Base-by-base conservation (phyloP, 495 filamentous ascomycete genomes). In the Neurospora sp. region DNA sequence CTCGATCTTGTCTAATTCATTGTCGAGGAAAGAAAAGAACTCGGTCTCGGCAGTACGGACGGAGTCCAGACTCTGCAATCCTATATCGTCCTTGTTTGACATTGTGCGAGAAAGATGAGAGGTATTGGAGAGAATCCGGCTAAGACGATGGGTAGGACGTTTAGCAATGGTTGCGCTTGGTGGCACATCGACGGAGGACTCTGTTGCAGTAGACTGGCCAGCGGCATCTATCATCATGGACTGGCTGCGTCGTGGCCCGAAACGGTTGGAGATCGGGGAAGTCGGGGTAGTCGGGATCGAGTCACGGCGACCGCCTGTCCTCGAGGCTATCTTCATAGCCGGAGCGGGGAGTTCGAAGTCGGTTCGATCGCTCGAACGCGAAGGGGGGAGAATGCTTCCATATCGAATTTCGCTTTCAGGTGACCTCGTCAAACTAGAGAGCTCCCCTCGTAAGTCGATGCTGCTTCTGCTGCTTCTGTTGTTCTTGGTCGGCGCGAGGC, bases 1-100 rank as follows among this genome's bases (percentile, higher is more conserved):
- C 76, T 97, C 93, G 46, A 97, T 91, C 81, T 97, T 97, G 44
- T 88, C 81, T n/a, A 97, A 81, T 79, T 97, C 91, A 27, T 79
- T 81, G 76, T 97, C 92, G 59, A 97, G 81, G 76, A 93, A 97
- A 1, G 78, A 80, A 75, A 93, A 93, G 77, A 97, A 97, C 69
- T 96, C 92, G 59, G 87, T 87, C 77, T 94, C 88, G 18, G 89
- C 86, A 35, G 85, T 78, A 20, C 83, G 82, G 27, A 88, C 83
- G 31, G 84, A 81, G 69, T 88, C 85, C 1, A 87, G 74, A 4
- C 78, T 76, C 59, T 85, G 79, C 72, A 84, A 61, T 8, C 79
- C 79, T 27, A 78, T 77, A 0, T 81, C 79, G 20, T 9, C 10
- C 68, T 74, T 73, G 74, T 69, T 76, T 1, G 78, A 74, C 35